phyloP scores from a whole-genome alignment of 805 yeast genomes.

The Candida parachauliodes region DNA sequence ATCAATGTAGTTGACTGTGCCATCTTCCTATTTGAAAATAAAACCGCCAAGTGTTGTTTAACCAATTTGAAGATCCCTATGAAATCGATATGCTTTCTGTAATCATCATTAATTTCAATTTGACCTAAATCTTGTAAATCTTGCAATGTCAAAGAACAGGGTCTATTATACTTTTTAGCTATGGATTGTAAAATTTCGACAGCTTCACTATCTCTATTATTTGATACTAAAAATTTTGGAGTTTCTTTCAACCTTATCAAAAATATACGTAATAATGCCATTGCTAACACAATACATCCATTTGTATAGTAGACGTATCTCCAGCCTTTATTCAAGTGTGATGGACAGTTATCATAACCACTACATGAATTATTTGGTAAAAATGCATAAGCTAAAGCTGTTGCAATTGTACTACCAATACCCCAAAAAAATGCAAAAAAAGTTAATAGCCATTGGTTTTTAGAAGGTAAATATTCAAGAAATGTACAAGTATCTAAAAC shows the following conservation, averaged over 20 bases:
- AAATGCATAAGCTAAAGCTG: constrained; percentile 55
- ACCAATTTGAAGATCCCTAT: constrained; percentile 19
- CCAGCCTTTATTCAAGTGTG: constrained; percentile 57
- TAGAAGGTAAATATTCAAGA: constrained; percentile 50
- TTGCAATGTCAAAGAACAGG: constrained; percentile 43
- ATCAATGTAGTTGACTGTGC: constrained; percentile 39
- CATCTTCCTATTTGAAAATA: constrained; percentile 42
- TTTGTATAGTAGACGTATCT: constrained; percentile 50
- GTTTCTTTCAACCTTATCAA: constrained; percentile 44
- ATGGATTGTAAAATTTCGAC: constrained; percentile 37
- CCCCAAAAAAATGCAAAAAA: constrained; percentile 57
- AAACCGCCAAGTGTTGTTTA: constrained; percentile 34
- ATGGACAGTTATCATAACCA: constrained; percentile 38
- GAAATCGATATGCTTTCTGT: constrained; percentile 19
- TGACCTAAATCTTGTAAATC: constrained; percentile 45
- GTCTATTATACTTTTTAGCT: constrained; percentile 46
- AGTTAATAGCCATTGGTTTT: constrained; percentile 49
- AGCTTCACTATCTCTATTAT: constrained; percentile 52
- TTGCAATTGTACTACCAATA: constrained; percentile 55
- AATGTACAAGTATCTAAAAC: constrained; percentile 53
- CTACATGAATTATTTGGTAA: constrained; percentile 48
- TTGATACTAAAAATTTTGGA: constrained; percentile 53
- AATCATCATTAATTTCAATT: constrained; percentile 16
- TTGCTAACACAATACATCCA: constrained; percentile 45
- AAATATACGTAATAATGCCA: constrained; percentile 31